Base-by-base conservation (phyloP, 2,329 filamentous ascomycete genomes). In the Alternaria sp. region DNA sequence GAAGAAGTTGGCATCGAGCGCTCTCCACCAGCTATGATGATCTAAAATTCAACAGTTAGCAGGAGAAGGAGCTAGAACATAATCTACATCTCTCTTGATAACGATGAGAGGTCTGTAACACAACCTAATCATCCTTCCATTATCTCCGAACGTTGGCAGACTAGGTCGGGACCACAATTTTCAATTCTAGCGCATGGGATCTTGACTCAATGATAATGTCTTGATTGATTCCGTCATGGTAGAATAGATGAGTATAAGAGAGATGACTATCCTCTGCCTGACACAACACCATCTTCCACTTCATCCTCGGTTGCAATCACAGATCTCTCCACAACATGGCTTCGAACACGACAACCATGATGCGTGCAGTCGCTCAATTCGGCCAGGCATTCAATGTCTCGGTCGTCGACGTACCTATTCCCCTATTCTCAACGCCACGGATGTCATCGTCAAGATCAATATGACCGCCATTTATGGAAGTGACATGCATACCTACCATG, bases 381-480 rank as follows among this genome's bases (percentile, higher is more conserved):
- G 34, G 34, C n/a, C 14, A 36, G n/a, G 14, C 34, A 13, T 13
- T 36, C 34, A 36, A 36, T 17, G 34, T 36, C 34, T 36, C 14
- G 5, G 34, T 36, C 34, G 34, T 17, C 14, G 34, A 36, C 34
- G 34, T 36, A 17, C 77, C 78, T 5, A 62, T 75, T 10, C 78
- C 79, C 56, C 52, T 5, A 71, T 80, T 28, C 60, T 72, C 13
- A 63, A 76, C 33, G 66, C 72, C 0, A 64, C 72, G 44, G 78
- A 80, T 57, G 74, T 77, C 23, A 73, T 80, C 26, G 70, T 81
- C 6, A 73, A 74, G 10, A 74, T 80, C 57, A 73, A 73, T 6
- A 77, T 75, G 26, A 69, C 75, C 0, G 78, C 78, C 3, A 74
- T 80, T 29, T 79, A 77, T 53, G 78, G 76, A 1, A 42, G 21